phyloP scores from a whole-genome alignment of 2,329 filamentous ascomycete species.

The Phyllosticta ampelicida region DNA sequence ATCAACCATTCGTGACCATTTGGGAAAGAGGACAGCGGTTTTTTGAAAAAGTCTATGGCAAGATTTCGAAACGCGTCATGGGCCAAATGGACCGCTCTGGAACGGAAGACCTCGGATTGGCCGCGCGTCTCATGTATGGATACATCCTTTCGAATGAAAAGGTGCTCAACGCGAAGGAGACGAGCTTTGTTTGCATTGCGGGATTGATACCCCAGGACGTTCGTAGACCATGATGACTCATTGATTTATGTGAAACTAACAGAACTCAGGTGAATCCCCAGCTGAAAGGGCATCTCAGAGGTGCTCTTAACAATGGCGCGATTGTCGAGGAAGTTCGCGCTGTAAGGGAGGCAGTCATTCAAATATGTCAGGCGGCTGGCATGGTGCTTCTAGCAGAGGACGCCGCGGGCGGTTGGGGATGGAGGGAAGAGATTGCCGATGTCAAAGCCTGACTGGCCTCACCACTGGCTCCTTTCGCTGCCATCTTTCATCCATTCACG shows the following conservation, averaged over 20 bases:
- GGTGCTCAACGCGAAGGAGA: conserved; percentile 38
- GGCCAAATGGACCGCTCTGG: conserved; percentile 39
- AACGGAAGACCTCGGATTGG: conserved; percentile 40
- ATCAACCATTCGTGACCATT: conserved; percentile 25
- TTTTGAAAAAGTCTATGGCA: conserved; percentile 42
- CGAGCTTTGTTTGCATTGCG: conserved; percentile 42
- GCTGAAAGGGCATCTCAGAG: conserved; percentile 43
- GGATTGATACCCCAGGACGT: conserved; percentile 43
- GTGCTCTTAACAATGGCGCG: conserved; percentile 41
- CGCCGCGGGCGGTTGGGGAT: conserved; percentile 34
- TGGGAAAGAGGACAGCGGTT: conserved; percentile 36
- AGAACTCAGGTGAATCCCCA: conserved; percentile 38
- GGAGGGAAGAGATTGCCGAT: conserved; percentile 36
- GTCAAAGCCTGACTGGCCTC: conserved; percentile 18
- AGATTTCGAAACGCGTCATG: conserved; percentile 39
- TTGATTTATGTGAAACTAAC: background rate
- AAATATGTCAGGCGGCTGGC: conserved; percentile 38
- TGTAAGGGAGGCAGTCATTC: conserved; percentile 36
- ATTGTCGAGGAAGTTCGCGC: conserved; percentile 39
- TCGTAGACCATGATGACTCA: conserved; percentile 14
- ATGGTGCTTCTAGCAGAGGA: conserved; percentile 33
- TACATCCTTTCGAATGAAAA: conserved; percentile 39
- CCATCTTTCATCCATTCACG: background rate
- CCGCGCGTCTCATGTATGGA: conserved; percentile 40
- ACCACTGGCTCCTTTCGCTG: background rate